phyloP scores from a whole-genome alignment of 768 basidiomycete genomes.

The Kwoniella dejecticola region DNA sequence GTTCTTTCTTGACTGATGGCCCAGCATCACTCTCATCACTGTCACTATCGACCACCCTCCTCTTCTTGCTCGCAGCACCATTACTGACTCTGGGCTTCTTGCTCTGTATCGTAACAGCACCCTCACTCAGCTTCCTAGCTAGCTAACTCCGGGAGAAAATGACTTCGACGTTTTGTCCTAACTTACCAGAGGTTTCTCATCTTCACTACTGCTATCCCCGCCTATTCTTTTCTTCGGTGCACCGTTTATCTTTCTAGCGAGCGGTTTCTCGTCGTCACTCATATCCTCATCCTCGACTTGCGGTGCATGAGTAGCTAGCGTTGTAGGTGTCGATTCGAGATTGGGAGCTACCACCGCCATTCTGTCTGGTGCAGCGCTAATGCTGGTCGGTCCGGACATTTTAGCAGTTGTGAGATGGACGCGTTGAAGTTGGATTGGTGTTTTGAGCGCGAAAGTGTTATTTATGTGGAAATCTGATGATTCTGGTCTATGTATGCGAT shows the following conservation, averaged over 20 bases:
- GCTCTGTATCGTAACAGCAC: constrained; percentile 16
- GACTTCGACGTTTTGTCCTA: no score
- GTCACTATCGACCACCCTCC: constrained; percentile 40
- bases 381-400: constrained; percentile 15
- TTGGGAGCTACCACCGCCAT: constrained; percentile 48
- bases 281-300: constrained; percentile 27
- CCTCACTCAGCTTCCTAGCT: background rate
- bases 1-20: constrained; percentile 39
- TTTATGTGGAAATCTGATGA: background rate
- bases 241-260: constrained; percentile 13
- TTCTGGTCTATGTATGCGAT: background rate
- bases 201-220: constrained; percentile 33
- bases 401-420: background rate
- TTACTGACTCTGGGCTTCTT: constrained; percentile 40
- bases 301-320: constrained; percentile 32
- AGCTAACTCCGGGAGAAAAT: no score
- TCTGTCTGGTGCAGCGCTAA: constrained; percentile 10
- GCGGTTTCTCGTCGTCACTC: constrained; percentile 32
- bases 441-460: background rate
- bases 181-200: constrained; percentile 47
- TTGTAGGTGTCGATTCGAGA: constrained; percentile 9
- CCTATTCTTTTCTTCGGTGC: constrained; percentile 10
- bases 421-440: background rate
- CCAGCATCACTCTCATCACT: constrained; percentile 36
- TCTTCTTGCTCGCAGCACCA: constrained; percentile 28